Base-by-base conservation (phyloP, 768 basidiomycete species). In the Suillus cothurnatus region DNA sequence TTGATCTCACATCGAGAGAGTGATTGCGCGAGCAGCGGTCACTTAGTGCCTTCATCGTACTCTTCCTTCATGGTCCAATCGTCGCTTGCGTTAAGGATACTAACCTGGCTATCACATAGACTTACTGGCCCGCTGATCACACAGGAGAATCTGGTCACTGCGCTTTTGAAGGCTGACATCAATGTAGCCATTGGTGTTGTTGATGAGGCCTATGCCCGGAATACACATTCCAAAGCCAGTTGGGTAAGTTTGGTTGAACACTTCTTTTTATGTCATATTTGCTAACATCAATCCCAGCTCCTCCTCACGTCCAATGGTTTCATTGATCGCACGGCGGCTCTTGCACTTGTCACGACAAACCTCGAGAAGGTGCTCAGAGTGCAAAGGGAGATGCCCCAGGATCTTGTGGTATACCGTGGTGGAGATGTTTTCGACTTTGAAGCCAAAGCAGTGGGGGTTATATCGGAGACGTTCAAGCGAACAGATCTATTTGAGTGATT, bases 81-180 rank as follows among this genome's bases (percentile, higher is more conserved):
- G 50, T 52, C 23, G 15, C 23, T 21, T 57, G 15, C 17, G 19
- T 11, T 6, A 26, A 38, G 8, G n/a, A 12, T 21, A 26, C 19
- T 58, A 11, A 58, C 31, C 23, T 39, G 23, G 5, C 19, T 0
- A 39, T 9, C 21, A 7, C 57, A 38, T 61, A 86, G 89, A 72
- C 74, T 87, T 47, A 86, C 91, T 31, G 93, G 94, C 1, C 88
- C 88, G 1, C 94, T 93, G 0, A 72, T 89, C 23, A 82, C 88
- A 6, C 76, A 80, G 23, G 79, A 89, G 6, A 88, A 84, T 1
- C 77, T 86, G 0, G 75, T 90, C 9, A 80, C 81, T 7, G 80
- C 76, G 2, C 80, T 95, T 38, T 75, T 90, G 15, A 73, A 80
- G 6, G 81, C 87, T 34, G 85, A 86, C 7, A 87, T 95, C 3